Base-by-base conservation (phyloP, 345 rosid genomes). In the Rhodamnia rubescens region DNA sequence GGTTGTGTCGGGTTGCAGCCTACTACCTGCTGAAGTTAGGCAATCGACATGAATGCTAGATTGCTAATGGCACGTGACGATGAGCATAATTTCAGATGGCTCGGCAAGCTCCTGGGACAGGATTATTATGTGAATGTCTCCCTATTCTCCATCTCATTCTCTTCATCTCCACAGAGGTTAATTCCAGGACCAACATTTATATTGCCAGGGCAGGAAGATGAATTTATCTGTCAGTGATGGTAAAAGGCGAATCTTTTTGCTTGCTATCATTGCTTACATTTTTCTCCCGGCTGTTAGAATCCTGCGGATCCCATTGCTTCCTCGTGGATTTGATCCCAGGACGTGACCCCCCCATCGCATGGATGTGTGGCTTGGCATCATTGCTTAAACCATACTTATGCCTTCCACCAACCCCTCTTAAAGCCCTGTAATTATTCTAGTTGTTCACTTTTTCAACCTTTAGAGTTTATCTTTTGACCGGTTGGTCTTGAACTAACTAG, bases 321-420 rank as follows among this genome's bases (percentile, higher is more conserved):
- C 36, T 36, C 85, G n/a, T 83, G 69, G 47, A 40, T 83, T 52
- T 32, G 64, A 82, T 57, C 14, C 51, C 27, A 69, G 78, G 78
- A 9, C 13, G 80, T 64, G 75, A 11, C 13, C 4, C 52, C 52
- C 52, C 75, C 75, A 29, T 64, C 29, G 75, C 44, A 64, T 13
- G 80, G 80, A 69, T 69, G 13, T 18, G 47, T 69, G 78, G 47
- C 24, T 36, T 36, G 78, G 47, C 78, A 69, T 36, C 80, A 18
- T 91, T 88, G 69, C 93, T 90, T 90, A 74, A 47, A 53, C 83
- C 85, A 87, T 88, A 91, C 93, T 87, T 87, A 84, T 85, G 42
- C 85, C 86, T 85, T 50, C 27, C 27, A 85, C 89, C 83, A 16
- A 84, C 51, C 83, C 61, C 59, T 85, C 54, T 85, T 82, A 83